Conservation (phyloP, 352 stramenopile species). For the Peronospora belbahrii region DNA sequence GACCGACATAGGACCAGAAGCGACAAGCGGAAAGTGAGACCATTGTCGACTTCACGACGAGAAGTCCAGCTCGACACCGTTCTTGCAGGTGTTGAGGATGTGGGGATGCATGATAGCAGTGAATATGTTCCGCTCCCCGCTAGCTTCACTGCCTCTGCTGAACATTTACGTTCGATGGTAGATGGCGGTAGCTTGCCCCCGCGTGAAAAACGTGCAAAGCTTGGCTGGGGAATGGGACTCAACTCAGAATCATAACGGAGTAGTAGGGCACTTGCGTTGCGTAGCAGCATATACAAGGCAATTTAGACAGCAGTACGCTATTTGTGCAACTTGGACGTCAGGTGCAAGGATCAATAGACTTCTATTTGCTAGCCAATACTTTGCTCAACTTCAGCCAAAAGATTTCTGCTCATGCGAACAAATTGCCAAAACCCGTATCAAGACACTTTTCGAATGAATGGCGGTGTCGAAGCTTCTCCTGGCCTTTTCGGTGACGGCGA, state of each 20-base stretch:
- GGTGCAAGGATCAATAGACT: conserved; percentile 27
- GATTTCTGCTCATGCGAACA: conserved; percentile 29
- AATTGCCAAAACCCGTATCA: conserved; percentile 41
- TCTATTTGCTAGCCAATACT: conserved; percentile 22
- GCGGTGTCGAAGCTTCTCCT: conserved; percentile 48
- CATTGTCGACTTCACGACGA: conserved; percentile 16
- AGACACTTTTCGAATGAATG: conserved; percentile 51
- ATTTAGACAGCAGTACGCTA: conserved; percentile 12
- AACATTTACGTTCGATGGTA: background rate
- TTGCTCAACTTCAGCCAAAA: background rate
- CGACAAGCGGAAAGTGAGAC: conserved; percentile 27
- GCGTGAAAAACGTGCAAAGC: conserved; percentile 50
- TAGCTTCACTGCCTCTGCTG: conserved; percentile 32
- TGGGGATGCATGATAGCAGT: conserved; percentile 26
- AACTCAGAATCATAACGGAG: conserved; percentile 22
- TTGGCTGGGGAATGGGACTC: conserved; percentile 79
- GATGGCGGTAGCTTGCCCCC: conserved; percentile 13
- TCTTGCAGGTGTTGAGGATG: conserved; percentile 7
- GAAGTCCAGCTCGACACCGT: conserved; percentile 3
- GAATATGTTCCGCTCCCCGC: conserved; percentile 46
- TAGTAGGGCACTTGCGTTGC: conserved; percentile 1
- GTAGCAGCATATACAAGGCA: background rate
- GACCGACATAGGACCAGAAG: conserved; percentile 20
- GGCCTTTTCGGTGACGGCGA: conserved; percentile 64
- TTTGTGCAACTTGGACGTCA: conserved; percentile 4